Percentiles rank a stretch among this genome's conserved stretches.
Evolutionary conservation across 768 basidiomycete species (phyloP).

Genomic region (Lactarius pseudohatsudake): DNA sequence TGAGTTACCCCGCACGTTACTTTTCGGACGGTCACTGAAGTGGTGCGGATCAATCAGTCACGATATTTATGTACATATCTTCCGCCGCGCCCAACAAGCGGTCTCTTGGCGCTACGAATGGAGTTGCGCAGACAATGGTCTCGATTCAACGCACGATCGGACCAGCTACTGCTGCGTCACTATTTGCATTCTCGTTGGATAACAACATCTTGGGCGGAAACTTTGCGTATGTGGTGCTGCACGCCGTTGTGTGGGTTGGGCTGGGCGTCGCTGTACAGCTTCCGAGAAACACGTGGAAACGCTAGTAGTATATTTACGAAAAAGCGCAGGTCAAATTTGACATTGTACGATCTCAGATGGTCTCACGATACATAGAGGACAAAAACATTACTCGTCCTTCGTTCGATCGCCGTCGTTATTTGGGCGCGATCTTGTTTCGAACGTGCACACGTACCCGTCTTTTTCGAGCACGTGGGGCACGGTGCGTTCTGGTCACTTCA

Average conservation of each 20-base stretch:
- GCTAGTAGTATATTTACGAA: neutral
- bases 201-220: constrained; percentile 49
- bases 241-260: neutral
- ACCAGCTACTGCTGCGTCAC: constrained; percentile 56
- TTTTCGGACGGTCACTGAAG: neutral
- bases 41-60: constrained; percentile 44
- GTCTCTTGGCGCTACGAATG: constrained; percentile 69
- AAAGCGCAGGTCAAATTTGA: neutral
- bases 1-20: neutral
- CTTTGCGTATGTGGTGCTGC: constrained; percentile 9
- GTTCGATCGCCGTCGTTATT: too few species aligned
- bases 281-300: constrained; percentile 5
- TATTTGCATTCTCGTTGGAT: constrained; percentile 61
- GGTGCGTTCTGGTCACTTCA: too few species aligned
- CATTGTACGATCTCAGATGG: too few species aligned
- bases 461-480: too few species aligned
- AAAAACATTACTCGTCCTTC: too few species aligned
- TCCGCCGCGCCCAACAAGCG: constrained; percentile 63
- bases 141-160: constrained; percentile 47
- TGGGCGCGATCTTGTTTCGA: too few species aligned
- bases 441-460: too few species aligned
- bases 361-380: too few species aligned
- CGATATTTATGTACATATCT: constrained; percentile 67
- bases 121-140: constrained; percentile 41
- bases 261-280: constrained; percentile 5